Evolutionary conservation across 2,329 filamentous ascomycete genomes (phyloP).

Genomic region (Xenoacremonium recifei): DNA sequence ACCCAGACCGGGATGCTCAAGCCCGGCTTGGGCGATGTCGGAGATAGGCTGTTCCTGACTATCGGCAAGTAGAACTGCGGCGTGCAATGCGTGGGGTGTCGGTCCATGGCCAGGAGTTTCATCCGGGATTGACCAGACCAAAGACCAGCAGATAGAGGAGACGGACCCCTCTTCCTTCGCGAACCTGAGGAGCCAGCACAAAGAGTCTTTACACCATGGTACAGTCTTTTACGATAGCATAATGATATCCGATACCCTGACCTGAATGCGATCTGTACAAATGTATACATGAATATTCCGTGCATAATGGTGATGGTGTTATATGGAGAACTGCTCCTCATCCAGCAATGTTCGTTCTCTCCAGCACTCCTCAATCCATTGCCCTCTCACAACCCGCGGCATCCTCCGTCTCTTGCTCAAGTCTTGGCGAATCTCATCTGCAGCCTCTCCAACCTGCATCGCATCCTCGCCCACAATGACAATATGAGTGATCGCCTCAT

Average conservation of each 20-base stretch:
- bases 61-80: slow-evolving; percentile 65
- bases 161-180: no score
- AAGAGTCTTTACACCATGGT: no score
- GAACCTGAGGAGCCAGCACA: slow-evolving; percentile 4
- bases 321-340: slow-evolving; percentile 61
- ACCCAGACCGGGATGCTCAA: slow-evolving; percentile 85
- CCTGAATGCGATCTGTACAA: no score
- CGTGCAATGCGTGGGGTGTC: not conserved
- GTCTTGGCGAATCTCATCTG: slow-evolving; percentile 43
- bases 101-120: not conserved
- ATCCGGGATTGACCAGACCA: no score
- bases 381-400: slow-evolving; percentile 65
- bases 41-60: slow-evolving; percentile 85
- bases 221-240: no score
- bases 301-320: slow-evolving; percentile 19
- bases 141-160: no score
- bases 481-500: slow-evolving; percentile 67
- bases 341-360: slow-evolving; percentile 73
- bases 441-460: slow-evolving; percentile 34
- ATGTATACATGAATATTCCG: slow-evolving; percentile 2
- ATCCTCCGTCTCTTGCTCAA: slow-evolving; percentile 48
- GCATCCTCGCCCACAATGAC: slow-evolving; percentile 49
- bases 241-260: slow-evolving; percentile 13
- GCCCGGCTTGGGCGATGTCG: slow-evolving; percentile 86
- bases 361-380: slow-evolving; percentile 83